These are phyloP conservation scores for Dryadomyces quercus-mongolicae DNA, from an alignment of 2,329 filamentous ascomycete species.

Conservation along the genomic window DNA sequence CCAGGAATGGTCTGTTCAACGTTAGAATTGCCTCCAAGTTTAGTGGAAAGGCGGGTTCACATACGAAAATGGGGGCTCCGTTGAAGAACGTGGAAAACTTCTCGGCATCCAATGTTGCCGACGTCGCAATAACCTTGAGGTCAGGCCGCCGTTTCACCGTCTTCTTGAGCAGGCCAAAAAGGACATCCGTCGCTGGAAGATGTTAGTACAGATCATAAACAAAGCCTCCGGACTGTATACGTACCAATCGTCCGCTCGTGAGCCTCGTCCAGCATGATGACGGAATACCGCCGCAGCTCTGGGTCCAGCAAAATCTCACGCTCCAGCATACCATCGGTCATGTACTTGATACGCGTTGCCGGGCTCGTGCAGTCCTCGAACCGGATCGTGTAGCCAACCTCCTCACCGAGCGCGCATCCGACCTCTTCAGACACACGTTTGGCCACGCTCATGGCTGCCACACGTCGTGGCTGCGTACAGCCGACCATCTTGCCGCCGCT, in stretches of 20 bases:
- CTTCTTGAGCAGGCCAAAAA: conserved; percentile 92
- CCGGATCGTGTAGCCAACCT: conserved; percentile 94
- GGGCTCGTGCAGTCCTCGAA: conserved; percentile 91
- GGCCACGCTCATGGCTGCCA: conserved; percentile 94
- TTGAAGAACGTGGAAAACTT: conserved; percentile 97
- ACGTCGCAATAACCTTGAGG: conserved; percentile 91
- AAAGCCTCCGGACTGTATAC: not conserved
- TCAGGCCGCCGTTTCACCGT: conserved; percentile 76
- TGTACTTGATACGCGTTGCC: conserved; percentile 92
- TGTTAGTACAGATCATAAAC: not conserved
- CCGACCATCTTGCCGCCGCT: conserved; percentile 85
- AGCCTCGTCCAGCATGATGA: conserved; percentile 96
- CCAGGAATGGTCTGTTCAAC: conserved; percentile 62
- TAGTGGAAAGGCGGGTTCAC: not conserved
- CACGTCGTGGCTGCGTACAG: conserved; percentile 92
- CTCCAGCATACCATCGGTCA: conserved; percentile 98
- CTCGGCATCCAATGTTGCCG: conserved; percentile 89
- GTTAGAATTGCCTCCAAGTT: not conserved
- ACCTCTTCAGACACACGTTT: conserved; percentile 96
- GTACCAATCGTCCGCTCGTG: conserved; percentile 78
- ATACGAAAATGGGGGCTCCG: conserved; percentile 73
- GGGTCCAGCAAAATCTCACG: conserved; percentile 90
- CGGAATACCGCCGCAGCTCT: conserved; percentile 78
- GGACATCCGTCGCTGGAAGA: conserved; percentile 63
- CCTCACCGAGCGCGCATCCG: conserved; percentile 76